Percentiles rank a stretch among this genome's conserved stretches.
Evolutionary conservation across 208 protist genomes (phyloP).

Genomic region (Naegleria fowleri): DNA sequence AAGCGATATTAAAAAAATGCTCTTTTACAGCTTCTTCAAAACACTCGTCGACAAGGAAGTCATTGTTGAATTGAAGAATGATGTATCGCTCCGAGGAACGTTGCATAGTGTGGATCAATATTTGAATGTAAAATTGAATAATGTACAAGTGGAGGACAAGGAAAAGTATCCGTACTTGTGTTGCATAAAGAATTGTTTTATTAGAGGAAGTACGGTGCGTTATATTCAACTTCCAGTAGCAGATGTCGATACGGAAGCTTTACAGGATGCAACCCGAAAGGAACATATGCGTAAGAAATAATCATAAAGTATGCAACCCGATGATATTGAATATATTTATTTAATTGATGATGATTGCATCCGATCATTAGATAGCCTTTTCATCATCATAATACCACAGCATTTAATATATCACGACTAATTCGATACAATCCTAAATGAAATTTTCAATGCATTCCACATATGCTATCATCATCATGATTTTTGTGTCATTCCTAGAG

Average conservation of each 20-base stretch:
- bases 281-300: conserved; percentile 39
- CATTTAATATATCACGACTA: no score
- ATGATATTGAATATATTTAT: not conserved
- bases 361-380: no score
- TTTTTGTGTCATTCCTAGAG: no score
- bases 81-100: conserved; percentile 60
- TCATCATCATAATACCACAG: no score
- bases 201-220: conserved; percentile 73
- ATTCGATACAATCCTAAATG: no score
- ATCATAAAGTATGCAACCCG: not conserved
- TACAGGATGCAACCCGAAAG: conserved; percentile 68
- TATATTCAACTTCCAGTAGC: conserved; percentile 68
- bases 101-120: conserved; percentile 79
- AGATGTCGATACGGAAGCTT: conserved; percentile 69
- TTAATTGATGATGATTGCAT: not conserved
- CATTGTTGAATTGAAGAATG: conserved; percentile 75
- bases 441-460: no score
- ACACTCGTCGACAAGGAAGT: conserved; percentile 68
- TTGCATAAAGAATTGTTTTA: conserved; percentile 74
- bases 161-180: conserved; percentile 74
- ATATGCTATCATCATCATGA: no score
- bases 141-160: conserved; percentile 61
- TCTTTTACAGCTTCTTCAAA: conserved; percentile 85
- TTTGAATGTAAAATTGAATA: conserved; percentile 77
- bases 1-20: conserved; percentile 22